These are phyloP conservation scores for Jackrogersella multiformis DNA, from an alignment of 495 filamentous ascomycete genomes.

Conservation along the genomic window DNA sequence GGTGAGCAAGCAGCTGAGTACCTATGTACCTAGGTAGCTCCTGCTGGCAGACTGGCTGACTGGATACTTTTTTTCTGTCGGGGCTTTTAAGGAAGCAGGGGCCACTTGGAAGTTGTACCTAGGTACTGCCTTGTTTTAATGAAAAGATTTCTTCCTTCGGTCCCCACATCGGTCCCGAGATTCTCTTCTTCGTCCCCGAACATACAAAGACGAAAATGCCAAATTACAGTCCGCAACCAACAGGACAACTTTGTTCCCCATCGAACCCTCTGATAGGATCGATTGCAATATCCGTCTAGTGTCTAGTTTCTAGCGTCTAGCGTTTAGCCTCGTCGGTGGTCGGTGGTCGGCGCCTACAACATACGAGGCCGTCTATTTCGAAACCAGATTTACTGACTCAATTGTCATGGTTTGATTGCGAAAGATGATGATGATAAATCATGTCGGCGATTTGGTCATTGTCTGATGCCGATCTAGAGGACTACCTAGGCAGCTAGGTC, in stretches of 20 bases:
- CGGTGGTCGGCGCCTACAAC: constrained; percentile 19
- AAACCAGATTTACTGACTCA: background rate
- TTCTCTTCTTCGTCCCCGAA: constrained; percentile 17
- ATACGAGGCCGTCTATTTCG: constrained; percentile 8
- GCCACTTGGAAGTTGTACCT: background rate
- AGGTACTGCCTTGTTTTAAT: background rate
- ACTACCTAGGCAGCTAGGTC: no score
- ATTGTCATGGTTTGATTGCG: constrained; percentile 1
- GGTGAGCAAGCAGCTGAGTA: no score
- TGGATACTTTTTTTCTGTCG: background rate
- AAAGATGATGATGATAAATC: background rate
- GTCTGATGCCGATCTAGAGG: constrained; percentile 13
- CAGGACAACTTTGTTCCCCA: constrained; percentile 21
- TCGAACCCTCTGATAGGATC: background rate
- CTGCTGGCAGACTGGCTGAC: no score
- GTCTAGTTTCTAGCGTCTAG: no score
- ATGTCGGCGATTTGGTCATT: constrained; percentile 19
- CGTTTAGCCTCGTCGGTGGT: constrained; percentile 14
- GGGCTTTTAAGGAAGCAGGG: constrained; percentile 9
- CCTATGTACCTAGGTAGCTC: no score
- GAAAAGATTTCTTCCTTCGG: no score
- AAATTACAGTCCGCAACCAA: constrained; percentile 2
- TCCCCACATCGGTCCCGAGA: constrained; percentile 39
- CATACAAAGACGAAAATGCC: constrained; percentile 8
- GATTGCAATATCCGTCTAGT: background rate